Percentiles rank a stretch among this genome's conserved stretches.
phyloP scores from a whole-genome alignment of 768 basidiomycete species.

The Mycena indigotica region DNA sequence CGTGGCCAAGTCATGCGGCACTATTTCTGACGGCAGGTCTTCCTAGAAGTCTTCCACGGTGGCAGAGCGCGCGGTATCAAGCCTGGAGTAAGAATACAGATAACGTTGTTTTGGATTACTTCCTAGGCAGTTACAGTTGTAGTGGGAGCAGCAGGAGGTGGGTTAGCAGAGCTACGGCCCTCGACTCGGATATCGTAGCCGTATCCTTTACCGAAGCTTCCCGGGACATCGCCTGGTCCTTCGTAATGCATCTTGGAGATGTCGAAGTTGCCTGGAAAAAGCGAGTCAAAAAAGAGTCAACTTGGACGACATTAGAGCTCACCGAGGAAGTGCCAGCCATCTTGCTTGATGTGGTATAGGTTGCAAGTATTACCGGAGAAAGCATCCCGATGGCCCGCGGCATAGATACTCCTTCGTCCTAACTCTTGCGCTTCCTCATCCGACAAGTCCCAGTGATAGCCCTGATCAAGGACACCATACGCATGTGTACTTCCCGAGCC shows the following conservation, averaged over 20 bases:
- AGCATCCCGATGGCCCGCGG: slow-evolving; percentile 95
- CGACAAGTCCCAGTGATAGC: slow-evolving; percentile 88
- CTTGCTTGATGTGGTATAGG: slow-evolving; percentile 91
- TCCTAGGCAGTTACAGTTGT: slow-evolving; percentile 23
- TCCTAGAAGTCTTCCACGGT: no score
- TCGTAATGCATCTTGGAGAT: slow-evolving; percentile 90
- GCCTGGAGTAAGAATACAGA: background rate
- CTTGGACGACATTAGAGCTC: slow-evolving; percentile 27
- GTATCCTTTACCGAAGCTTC: slow-evolving; percentile 67
- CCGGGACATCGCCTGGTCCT: slow-evolving; percentile 70
- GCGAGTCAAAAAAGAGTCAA: slow-evolving; percentile 17
- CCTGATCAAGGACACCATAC: slow-evolving; percentile 98
- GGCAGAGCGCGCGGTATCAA: no score
- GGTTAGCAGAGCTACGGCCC: slow-evolving; percentile 56
- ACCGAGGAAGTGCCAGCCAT: slow-evolving; percentile 98
- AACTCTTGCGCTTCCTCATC: slow-evolving; percentile 95
- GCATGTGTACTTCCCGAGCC: slow-evolving; percentile 98
- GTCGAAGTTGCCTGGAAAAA: slow-evolving; percentile 82
- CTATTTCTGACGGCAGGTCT: no score
- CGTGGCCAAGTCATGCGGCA: background rate
- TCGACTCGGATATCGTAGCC: slow-evolving; percentile 76
- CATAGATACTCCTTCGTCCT: slow-evolving; percentile 90
- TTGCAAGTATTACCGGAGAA: slow-evolving; percentile 97
- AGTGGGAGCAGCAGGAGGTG: slow-evolving; percentile 37
- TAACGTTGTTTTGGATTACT: background rate